Evolutionary conservation across 1,139 yeast species (phyloP).

Genomic region (Suhomyces taliae): DNA sequence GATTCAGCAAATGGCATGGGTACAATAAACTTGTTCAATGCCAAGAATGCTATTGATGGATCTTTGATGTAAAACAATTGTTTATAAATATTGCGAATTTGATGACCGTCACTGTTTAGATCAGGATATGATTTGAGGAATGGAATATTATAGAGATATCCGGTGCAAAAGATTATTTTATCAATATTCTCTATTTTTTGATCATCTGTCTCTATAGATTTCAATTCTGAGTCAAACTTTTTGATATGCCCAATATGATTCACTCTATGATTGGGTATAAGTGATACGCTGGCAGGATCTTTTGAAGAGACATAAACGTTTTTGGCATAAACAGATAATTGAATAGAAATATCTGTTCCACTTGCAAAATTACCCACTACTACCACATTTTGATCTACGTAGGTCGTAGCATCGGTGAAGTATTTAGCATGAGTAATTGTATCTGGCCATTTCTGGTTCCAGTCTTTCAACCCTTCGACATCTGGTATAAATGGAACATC

Average conservation of each 20-base stretch:
- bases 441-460: constrained; percentile 32
- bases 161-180: constrained; percentile 47
- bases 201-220: constrained; percentile 29
- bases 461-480: constrained; percentile 39
- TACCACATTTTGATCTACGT: constrained; percentile 39
- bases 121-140: constrained; percentile 35
- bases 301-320: constrained; percentile 38
- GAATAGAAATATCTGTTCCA: constrained; percentile 50
- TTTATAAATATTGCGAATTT: constrained; percentile 36
- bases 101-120: constrained; percentile 31
- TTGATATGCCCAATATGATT: constrained; percentile 29
- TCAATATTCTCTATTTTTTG: constrained; percentile 32
- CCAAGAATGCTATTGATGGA: constrained; percentile 42
- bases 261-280: constrained; percentile 17
- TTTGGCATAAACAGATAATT: constrained; percentile 39
- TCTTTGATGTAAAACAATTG: constrained; percentile 48
- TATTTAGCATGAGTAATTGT: constrained; percentile 47
- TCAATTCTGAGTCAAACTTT: constrained; percentile 18
- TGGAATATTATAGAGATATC: constrained; percentile 46
- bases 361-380: constrained; percentile 50
- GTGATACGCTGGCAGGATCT: constrained; percentile 21
- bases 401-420: constrained; percentile 33
- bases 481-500: constrained; percentile 47
- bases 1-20: constrained; percentile 52
- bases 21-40: constrained; percentile 39